Conservation (phyloP, 345 rosid species). For the Kernera saxatilis region DNA sequence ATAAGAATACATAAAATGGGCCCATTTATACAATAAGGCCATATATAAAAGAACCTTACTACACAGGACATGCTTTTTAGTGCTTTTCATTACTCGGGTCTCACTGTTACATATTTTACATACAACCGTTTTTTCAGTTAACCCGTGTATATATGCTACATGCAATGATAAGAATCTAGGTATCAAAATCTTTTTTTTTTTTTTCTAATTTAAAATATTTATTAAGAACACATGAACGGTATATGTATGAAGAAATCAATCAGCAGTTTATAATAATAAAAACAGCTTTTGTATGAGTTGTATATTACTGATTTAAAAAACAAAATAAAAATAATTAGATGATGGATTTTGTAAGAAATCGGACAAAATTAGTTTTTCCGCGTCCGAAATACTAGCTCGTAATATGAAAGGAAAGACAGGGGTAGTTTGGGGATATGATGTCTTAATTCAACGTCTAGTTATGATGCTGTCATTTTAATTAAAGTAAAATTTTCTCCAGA, state of each 20-base stretch:
- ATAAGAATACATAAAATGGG: neutral
- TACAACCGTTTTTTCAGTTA: neutral
- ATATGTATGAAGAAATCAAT: too few species aligned
- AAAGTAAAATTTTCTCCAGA: slow-evolving; percentile 21
- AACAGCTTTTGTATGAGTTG: neutral
- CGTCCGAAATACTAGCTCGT: slow-evolving; percentile 23
- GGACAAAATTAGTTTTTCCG: slow-evolving; percentile 27
- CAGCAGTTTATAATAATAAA: neutral
- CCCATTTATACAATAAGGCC: neutral
- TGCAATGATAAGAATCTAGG: too few species aligned
- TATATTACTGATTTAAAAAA: neutral
- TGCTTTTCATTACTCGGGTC: neutral
- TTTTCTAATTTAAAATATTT: too few species aligned
- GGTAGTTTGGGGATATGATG: slow-evolving; percentile 3
- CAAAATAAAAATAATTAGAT: neutral
- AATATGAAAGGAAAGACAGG: slow-evolving; percentile 7
- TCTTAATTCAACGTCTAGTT: slow-evolving; percentile 25
- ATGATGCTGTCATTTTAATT: slow-evolving; percentile 28
- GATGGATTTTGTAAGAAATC: slow-evolving; percentile 9
- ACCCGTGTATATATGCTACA: neutral
- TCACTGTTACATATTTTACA: neutral
- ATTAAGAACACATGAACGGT: too few species aligned
- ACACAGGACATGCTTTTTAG: neutral
- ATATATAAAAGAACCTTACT: too few species aligned
- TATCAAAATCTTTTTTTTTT: too few species aligned